Base-by-base conservation (phyloP, 768 basidiomycete species). In the Lanmaoa pseudosensibilis region DNA sequence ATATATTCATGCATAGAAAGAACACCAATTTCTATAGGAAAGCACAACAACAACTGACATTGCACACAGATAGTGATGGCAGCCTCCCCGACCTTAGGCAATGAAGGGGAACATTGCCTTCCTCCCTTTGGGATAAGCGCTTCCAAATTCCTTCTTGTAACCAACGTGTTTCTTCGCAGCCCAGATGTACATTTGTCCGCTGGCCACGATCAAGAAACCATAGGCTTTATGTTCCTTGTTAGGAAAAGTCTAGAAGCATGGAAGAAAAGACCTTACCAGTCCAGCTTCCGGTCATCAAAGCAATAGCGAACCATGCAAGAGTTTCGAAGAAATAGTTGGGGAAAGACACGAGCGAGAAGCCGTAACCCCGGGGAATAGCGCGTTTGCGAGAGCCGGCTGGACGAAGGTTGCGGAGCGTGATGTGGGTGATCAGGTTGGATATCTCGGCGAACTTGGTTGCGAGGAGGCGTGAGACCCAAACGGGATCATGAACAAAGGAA, bases 271-370 rank as follows among this genome's bases (percentile, higher is more conserved):
- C 78, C 88, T 49, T 66, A 92, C 93, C 83, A 41, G 82, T 83
- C 61, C 82, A 76, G 65, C 87, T 90, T 32, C 86, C 83, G 2
- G 94, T 94, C 85, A 98, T 86, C 21, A 78, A 77, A 23, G 80
- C 80, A 48, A 97, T 78, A 16, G 80, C 76, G 5, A 78, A 65
- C 92, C 96, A 97, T 0, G 76, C 87, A 25, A 96, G 57, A 9
- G 76, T 80, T 74, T 99, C 97, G 66, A 95, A 98, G 69, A 91
- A 86, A 75, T 99, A 99, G 73, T 99, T 98, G 16, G 96, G 93
- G 77, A 83, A 90, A 7, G 92, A 89, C 39, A 95, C 81, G n/a
- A 83, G 74, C 52, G 84, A 78, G 75, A 98, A 99, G 7, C 94
- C 95, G 61, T 94, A 96, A 25, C 97, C 96, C n/a, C 78, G 74